phyloP scores from a whole-genome alignment of 2,329 filamentous ascomycete species.

The Acephala macrosclerotiorum region DNA sequence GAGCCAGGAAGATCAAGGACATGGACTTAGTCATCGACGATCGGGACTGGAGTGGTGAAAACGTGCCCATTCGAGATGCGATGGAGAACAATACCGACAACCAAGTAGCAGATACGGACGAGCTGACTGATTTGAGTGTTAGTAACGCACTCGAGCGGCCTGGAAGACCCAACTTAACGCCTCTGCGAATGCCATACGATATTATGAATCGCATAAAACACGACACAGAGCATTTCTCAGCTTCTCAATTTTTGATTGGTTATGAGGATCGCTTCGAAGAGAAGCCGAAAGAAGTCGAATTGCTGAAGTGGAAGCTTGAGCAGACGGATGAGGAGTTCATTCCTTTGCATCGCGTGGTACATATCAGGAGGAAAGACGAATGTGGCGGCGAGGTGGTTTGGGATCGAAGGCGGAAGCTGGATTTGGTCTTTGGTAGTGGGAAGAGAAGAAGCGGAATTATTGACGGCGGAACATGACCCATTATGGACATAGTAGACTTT shows the following conservation, averaged over 20 bases:
- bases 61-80: not conserved
- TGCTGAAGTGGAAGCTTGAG: constrained; percentile 62
- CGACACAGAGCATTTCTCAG: constrained; percentile 60
- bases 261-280: constrained; percentile 70
- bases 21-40: constrained; percentile 23
- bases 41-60: constrained; percentile 16
- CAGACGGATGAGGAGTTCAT: constrained; percentile 72
- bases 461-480: no score
- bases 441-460: not conserved
- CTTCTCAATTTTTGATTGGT: constrained; percentile 60
- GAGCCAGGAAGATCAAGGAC: constrained; percentile 20
- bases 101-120: not conserved
- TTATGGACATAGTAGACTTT: no score
- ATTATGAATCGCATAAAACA: constrained; percentile 66
- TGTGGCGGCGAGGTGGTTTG: constrained; percentile 54
- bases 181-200: constrained; percentile 62
- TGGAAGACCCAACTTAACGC: constrained; percentile 5
- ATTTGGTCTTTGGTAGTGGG: constrained; percentile 64
- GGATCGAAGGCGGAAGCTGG: constrained; percentile 62
- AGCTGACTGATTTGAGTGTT: not conserved
- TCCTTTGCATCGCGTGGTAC: constrained; percentile 68
- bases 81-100: not conserved
- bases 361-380: constrained; percentile 58
- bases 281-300: constrained; percentile 52
- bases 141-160: no score